Conservation (phyloP, 768 basidiomycete genomes). For the Candolleomyces eurysporus region DNA sequence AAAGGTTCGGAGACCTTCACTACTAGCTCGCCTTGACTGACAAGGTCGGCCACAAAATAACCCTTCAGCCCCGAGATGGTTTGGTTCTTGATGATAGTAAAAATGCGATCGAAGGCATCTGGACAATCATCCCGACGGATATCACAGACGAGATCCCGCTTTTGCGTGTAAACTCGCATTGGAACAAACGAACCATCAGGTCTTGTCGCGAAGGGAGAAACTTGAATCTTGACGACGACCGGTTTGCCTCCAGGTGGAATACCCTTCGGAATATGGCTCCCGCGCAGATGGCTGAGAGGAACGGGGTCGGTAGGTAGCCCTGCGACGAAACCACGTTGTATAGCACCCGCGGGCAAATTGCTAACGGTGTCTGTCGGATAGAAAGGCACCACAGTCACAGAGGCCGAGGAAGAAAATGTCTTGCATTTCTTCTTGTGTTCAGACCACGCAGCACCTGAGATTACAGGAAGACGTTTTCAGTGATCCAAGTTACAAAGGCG, state of each 20-base stretch:
- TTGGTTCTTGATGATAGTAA: constrained; percentile 35
- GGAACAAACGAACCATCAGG: constrained; percentile 4
- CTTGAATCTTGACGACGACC: constrained; percentile 55
- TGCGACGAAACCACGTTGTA: neutral
- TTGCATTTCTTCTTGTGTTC: constrained; percentile 46
- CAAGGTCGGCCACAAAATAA: constrained; percentile 55
- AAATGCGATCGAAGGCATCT: constrained; percentile 39
- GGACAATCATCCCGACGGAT: constrained; percentile 30
- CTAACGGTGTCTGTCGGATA: constrained; percentile 23
- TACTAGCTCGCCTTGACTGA: constrained; percentile 42
- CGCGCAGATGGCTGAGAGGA: neutral
- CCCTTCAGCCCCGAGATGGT: constrained; percentile 47
- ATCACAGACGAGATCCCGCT: constrained; percentile 49
- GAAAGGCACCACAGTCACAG: constrained; percentile 45
- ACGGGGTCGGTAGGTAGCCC: constrained; percentile 2
- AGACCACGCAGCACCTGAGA: constrained; percentile 46
- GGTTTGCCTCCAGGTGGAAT: constrained; percentile 28
- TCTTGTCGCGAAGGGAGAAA: constrained; percentile 25
- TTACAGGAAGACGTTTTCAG: neutral
- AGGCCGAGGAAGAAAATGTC: constrained; percentile 41
- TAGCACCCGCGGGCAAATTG: neutral
- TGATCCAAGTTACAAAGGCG: neutral
- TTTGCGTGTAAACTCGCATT: constrained; percentile 48
- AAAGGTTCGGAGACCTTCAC: constrained; percentile 51
- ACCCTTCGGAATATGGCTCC: constrained; percentile 19